Conservation (phyloP, 495 filamentous ascomycete genomes). For the Aspergillus cavernicola region DNA sequence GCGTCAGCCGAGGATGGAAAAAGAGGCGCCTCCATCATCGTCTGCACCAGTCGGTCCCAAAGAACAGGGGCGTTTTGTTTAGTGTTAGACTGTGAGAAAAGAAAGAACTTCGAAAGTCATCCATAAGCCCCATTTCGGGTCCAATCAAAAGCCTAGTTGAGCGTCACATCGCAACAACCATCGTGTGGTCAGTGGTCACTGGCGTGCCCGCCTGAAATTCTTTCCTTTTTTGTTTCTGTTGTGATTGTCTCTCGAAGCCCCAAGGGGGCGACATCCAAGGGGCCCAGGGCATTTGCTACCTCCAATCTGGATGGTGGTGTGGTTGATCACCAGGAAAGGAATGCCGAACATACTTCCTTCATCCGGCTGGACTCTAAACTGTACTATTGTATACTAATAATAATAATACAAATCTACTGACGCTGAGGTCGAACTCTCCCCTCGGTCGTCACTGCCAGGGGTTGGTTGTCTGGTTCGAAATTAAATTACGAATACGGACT, state of each 20-base stretch:
- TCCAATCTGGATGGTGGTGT: too few relatives aligned
- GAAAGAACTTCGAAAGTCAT: slow-evolving; percentile 11
- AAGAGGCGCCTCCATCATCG: slow-evolving; percentile 8
- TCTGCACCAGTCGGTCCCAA: slow-evolving; percentile 3
- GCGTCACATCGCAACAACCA: slow-evolving; percentile 37
- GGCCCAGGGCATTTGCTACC: slow-evolving; percentile 23
- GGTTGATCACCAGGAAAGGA: slow-evolving; percentile 25
- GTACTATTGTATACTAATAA: slow-evolving; percentile 4
- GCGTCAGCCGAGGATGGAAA: too few relatives aligned
- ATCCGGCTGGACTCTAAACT: too few relatives aligned
- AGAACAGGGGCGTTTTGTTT: slow-evolving; percentile 9
- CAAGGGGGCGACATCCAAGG: slow-evolving; percentile 12
- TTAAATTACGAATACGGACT: too few relatives aligned
- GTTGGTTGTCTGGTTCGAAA: slow-evolving; percentile 17
- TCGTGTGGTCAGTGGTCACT: slow-evolving; percentile 12
- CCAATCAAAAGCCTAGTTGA: slow-evolving; percentile 38
- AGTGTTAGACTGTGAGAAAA: slow-evolving; percentile 1
- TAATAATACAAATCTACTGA: too few relatives aligned
- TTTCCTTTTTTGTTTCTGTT: slow-evolving; percentile 11
- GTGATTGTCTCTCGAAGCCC: background rate
- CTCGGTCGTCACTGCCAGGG: too few relatives aligned
- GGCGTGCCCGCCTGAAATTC: slow-evolving; percentile 7
- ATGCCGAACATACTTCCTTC: background rate
- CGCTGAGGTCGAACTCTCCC: too few relatives aligned
- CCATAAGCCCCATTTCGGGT: slow-evolving; percentile 37